Percentiles rank a stretch among this genome's conserved stretches.
phyloP scores from a whole-genome alignment of 495 filamentous ascomycete genomes.

The Aspergillus bridgeri region DNA sequence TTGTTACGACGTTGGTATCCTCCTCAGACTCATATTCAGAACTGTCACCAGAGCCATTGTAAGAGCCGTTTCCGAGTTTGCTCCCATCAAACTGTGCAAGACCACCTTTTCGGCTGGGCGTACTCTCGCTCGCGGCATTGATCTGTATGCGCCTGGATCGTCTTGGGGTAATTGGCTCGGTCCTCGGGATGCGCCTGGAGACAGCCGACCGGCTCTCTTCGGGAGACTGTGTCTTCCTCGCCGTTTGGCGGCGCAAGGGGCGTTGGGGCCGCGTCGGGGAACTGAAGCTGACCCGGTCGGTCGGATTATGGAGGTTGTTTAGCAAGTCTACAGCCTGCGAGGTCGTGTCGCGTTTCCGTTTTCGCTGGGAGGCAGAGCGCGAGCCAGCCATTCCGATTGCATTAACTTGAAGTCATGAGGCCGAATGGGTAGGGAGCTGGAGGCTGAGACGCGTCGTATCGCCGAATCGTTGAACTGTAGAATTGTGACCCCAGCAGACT shows the following conservation, averaged over 20 bases:
- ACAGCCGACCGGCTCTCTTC: background rate
- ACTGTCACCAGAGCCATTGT: background rate
- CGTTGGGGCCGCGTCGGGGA: background rate
- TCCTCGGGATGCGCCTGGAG: background rate
- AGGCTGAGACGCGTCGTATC: background rate
- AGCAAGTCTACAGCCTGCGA: constrained; percentile 17
- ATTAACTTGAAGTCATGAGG: background rate
- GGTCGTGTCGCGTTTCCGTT: constrained; percentile 17
- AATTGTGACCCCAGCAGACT: too few species aligned
- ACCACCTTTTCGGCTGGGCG: background rate
- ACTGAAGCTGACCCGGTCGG: background rate
- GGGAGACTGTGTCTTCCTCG: background rate
- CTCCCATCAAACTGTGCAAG: background rate
- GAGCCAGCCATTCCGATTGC: constrained; percentile 5
- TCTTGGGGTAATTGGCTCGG: background rate
- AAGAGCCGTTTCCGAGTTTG: background rate
- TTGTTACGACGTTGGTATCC: background rate
- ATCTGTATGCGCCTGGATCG: background rate
- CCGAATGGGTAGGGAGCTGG: background rate
- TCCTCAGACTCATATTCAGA: background rate
- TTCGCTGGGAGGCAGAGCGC: constrained; percentile 9
- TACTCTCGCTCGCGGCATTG: too few species aligned
- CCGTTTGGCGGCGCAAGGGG: background rate
- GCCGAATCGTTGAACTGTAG: too few species aligned
- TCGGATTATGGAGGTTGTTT: constrained; percentile 11